Evolutionary conservation across 208 protist genomes (phyloP), one percentile per base, ranked within the genome.

Genomic region (Wallacemonas rigidus): DNA sequence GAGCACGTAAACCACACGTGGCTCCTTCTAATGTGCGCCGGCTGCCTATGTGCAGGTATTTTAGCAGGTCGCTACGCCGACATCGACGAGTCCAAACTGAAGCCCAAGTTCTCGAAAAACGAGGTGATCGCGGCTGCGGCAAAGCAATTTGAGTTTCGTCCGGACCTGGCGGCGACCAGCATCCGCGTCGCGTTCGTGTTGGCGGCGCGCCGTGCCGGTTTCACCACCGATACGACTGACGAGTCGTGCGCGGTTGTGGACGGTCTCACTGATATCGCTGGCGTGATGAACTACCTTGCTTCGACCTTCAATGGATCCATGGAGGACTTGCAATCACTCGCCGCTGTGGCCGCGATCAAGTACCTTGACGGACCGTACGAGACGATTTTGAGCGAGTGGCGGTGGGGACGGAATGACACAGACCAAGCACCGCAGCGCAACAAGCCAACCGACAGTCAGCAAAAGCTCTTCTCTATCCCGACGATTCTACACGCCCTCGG

Each of bases 1-100:
- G 81, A 92, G 68, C 90, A 95, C 74, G 69, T 95, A 56, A 95
- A 79, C 67, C 90, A 95, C 80, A 90, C 74, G 48, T 95, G 87
- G 90, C 79, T 95, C 9, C 69, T 93, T 40, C 55, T 93, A 26
- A 93, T 92, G 88, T 95, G 90, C 64, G 48, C 84, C 14, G 88
- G 86, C 60, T 95, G 90, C 75, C 82, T 93, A 39, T 81, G 80
- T 38, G 88, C 86, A 9, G 90, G 90, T 14, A 72, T 83, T 57
- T 74, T 90, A 0, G 90, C 88, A 2, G 90, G 90, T 1, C 82
- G 85, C 58, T 71, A 88, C 15, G 86, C 85, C 1, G 84, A 93
- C 60, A 84, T 95, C 40, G 90, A 95, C 68, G 90, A 95, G 65
- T 83, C 77, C 2, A 82, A 88, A 54, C 67, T 95, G 2, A 81